Base-by-base conservation (phyloP, 116 monocot genomes). In the Dioscorea cayenensis region DNA sequence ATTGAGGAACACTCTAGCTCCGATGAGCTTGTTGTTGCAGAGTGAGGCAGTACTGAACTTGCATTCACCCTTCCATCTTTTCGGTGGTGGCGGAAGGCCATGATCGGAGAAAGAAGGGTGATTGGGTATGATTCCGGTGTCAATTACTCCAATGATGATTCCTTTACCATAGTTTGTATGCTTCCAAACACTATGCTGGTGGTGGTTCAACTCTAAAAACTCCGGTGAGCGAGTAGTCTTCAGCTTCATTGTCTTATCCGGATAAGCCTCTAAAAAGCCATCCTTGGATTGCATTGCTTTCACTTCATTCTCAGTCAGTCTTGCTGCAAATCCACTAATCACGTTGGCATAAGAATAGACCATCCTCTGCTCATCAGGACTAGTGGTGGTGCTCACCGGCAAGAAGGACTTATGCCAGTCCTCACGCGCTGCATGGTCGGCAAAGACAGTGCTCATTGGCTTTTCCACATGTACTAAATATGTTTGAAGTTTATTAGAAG, bases 1-100 rank as follows among this genome's bases (percentile, higher is more conserved):
- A 3, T 55, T 55, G 55, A 55, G 16, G 58, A 75, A 65, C 20
- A 36, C 20, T 37, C 49, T 64, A 0, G 66, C 71, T 1, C 75
- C 80, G 8, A 80, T 80, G 71, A 80, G 70, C 71, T 80, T 80
- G 66, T 80, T 80, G 66, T 80, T 80, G 80, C 80, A 80, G 7
- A 20, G 20, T 25, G 49, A 50, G 19, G 19, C 0, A 5, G 16
- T 18, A n/a, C 35, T 67, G 0, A 36, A 2, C 60, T 59, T 11
- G 37, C 80, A 80, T 3, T 36, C 2, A 0, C 80, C 80, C 58
- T 71, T 80, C 80, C 80, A 80, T 35, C 49, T 71, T 4, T 36
- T 18, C 25, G 80, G 80, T 38, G 80, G 80, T 9, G 70, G 52
- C 4, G 70, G 80, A 27, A 80, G 28, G 14, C 60, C 75, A 13